Evolutionary conservation across 352 stramenopile species (phyloP).

Genomic region (Phytophthora agathidicida): DNA sequence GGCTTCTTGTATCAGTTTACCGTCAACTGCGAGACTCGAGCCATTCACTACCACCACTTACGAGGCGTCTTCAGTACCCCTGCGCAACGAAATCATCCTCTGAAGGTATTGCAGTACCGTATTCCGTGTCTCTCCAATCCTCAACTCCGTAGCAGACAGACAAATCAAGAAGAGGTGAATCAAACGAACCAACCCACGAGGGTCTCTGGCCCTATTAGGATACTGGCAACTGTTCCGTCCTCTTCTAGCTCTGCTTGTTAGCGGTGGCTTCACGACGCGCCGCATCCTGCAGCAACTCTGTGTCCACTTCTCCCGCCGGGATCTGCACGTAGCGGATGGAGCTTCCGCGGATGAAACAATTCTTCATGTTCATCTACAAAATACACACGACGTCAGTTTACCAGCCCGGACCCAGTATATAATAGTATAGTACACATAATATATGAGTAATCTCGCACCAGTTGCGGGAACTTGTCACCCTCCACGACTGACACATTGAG

Average conservation of each 20-base stretch:
- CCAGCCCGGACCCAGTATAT: too few relatives aligned
- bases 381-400: constrained; percentile 6
- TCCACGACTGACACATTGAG: constrained; percentile 96
- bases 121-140: too few relatives aligned
- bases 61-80: not conserved
- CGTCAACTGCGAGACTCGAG: too few relatives aligned
- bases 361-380: constrained; percentile 94
- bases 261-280: constrained; percentile 70
- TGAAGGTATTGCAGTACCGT: not conserved
- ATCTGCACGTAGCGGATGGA: constrained; percentile 99
- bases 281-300: constrained; percentile 93
- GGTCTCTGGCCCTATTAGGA: constrained; percentile 22
- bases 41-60: constrained; percentile 1
- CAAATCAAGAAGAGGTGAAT: constrained; percentile 8
- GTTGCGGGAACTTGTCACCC: constrained; percentile 96
- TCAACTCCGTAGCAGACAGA: too few relatives aligned
- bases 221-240: constrained; percentile 7
- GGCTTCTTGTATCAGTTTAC: too few relatives aligned
- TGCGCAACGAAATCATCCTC: constrained; percentile 21
- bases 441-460: constrained; percentile 54
- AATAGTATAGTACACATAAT: not conserved
- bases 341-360: constrained; percentile 98
- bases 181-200: constrained; percentile 14
- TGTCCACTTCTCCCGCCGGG: constrained; percentile 96
- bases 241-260: constrained; percentile 68